Percentiles rank a stretch among this genome's conserved stretches.
Evolutionary conservation across 106 monocot genomes (phyloP).

Genomic region (Allium cepa): DNA sequence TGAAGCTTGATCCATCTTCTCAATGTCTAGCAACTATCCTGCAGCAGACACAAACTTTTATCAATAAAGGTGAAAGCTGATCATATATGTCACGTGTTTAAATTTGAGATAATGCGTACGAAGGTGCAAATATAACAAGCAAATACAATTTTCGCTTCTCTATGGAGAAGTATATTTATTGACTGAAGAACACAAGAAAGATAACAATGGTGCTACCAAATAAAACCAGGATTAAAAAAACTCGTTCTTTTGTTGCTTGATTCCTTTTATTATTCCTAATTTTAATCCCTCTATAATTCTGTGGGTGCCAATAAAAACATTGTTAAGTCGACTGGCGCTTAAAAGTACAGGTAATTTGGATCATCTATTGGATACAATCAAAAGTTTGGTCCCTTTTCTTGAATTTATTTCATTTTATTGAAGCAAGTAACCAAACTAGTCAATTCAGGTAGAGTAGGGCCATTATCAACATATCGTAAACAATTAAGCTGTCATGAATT

Average conservation of each 20-base stretch:
- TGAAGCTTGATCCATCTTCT: slow-evolving; percentile 1
- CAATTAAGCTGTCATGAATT: no score
- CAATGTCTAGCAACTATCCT: slow-evolving; percentile 4
- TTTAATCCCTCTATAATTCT: not conserved
- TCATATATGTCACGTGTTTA: not conserved
- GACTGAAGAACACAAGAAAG: not conserved
- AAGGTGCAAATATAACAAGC: not conserved
- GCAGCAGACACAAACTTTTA: not conserved
- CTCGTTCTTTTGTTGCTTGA: not conserved
- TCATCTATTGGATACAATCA: not conserved
- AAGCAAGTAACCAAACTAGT: not conserved
- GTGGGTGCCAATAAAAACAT: slow-evolving; percentile 2
- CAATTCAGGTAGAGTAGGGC: no score
- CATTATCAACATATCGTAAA: no score
- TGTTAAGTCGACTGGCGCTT: not conserved
- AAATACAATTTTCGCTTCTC: not conserved
- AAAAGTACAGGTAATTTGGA: not conserved
- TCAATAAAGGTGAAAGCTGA: not conserved
- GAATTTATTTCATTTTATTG: not conserved
- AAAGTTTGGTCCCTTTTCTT: not conserved
- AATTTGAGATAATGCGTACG: not conserved
- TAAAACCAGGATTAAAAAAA: not conserved
- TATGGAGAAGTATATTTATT: not conserved
- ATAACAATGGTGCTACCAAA: not conserved
- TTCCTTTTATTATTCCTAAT: not conserved